Evolutionary conservation across 2,329 filamentous ascomycete species (phyloP).

Genomic region (Alternaria solani): DNA sequence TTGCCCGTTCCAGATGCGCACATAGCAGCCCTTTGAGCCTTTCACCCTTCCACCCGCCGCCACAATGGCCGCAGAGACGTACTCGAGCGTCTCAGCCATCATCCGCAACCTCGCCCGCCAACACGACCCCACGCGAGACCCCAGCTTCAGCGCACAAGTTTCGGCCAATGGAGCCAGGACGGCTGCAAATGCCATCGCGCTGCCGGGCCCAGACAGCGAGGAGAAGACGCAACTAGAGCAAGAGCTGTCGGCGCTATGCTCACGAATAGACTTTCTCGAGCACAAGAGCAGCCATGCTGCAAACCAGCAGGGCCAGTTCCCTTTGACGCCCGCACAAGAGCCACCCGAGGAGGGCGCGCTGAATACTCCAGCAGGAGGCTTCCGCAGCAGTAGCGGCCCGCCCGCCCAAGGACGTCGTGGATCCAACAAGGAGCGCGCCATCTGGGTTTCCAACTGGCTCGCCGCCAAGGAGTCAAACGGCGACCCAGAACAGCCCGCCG

Average conservation of each 20-base stretch:
- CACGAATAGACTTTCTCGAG: conserved; percentile 84
- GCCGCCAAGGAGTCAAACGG: conserved; percentile 62
- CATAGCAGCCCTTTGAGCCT: conserved; percentile 41
- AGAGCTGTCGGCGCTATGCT: conserved; percentile 80
- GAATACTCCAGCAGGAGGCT: conserved; percentile 52
- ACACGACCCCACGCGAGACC: conserved; percentile 54
- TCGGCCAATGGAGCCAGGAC: conserved; percentile 41
- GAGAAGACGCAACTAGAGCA: conserved; percentile 82
- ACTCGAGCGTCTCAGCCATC: conserved; percentile 51
- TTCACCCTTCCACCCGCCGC: conserved; percentile 30
- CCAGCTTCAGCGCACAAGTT: conserved; percentile 55
- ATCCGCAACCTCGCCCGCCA: conserved; percentile 60
- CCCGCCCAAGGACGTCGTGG: conserved; percentile 38
- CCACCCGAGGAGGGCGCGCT: conserved; percentile 63
- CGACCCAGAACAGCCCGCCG: conserved; percentile 55
- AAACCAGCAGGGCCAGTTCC: conserved; percentile 65
- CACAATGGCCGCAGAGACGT: conserved; percentile 48
- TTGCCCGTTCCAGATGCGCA: conserved; percentile 43
- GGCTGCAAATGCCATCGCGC: conserved; percentile 65
- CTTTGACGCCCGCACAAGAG: conserved; percentile 80
- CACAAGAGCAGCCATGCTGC: conserved; percentile 74
- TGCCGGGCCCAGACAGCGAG: conserved; percentile 78
- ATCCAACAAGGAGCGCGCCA: conserved; percentile 49
- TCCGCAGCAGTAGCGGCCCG: conserved; percentile 44
- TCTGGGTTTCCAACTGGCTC: conserved; percentile 61